These are phyloP conservation scores for Lipomyces chichibuensis DNA, from an alignment of 805 yeast genomes.

Conservation along the genomic window DNA sequence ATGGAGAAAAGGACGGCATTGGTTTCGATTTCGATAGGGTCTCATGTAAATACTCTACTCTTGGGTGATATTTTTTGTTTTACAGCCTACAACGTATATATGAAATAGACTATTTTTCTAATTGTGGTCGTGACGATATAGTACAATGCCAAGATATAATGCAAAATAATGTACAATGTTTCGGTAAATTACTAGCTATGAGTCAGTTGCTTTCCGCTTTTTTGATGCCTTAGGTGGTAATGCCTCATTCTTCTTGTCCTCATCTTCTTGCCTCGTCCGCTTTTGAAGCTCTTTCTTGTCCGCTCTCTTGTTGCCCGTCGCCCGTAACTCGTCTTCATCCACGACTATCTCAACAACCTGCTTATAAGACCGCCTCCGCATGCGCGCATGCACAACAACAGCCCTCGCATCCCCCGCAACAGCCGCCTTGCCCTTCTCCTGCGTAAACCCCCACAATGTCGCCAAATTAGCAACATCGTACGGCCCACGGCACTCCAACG, in stretches of 20 bases:
- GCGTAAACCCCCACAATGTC: slow-evolving; percentile 69
- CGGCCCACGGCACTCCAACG: slow-evolving; percentile 62
- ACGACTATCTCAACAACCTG: slow-evolving; percentile 24
- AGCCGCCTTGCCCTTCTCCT: slow-evolving; percentile 61
- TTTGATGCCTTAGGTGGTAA: neutral
- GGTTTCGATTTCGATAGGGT: neutral
- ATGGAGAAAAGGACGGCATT: neutral
- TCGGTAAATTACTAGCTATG: neutral
- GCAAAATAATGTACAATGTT: neutral
- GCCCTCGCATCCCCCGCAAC: slow-evolving; percentile 62
- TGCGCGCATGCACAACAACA: slow-evolving; percentile 71
- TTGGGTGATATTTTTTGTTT: neutral
- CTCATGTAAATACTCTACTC: slow-evolving; percentile 4
- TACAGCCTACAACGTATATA: neutral
- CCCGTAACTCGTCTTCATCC: slow-evolving; percentile 4
- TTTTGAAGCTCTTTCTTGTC: neutral
- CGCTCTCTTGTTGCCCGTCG: neutral
- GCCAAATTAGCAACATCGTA: slow-evolving; percentile 70
- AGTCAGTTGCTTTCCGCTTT: slow-evolving; percentile 7
- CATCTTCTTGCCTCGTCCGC: slow-evolving; percentile 4
- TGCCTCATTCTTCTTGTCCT: neutral
- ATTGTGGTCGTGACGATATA: neutral
- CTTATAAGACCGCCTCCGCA: slow-evolving; percentile 65
- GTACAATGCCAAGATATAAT: neutral
- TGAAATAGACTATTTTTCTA: neutral